Evolutionary conservation across 495 filamentous ascomycete species (phyloP).

Genomic region (Penicillium malachiteum): DNA sequence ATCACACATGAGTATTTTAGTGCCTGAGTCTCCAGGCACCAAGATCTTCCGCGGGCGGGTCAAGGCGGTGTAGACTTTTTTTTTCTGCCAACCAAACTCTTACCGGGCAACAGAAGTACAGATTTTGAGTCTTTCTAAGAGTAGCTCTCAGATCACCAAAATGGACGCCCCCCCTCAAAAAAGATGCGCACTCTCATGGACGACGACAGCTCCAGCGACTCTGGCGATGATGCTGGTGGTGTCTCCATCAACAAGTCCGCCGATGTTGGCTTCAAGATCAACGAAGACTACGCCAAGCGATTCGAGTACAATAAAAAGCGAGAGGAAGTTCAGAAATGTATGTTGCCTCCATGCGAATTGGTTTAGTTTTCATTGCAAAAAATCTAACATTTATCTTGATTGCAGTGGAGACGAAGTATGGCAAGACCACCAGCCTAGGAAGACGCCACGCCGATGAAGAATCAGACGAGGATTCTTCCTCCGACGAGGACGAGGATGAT

Average conservation of each 20-base stretch:
- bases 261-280: conserved; percentile 68
- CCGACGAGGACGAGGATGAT: conserved; percentile 85
- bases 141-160: conserved; percentile 2
- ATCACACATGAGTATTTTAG: no score
- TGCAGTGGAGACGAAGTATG: conserved; percentile 84
- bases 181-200: conserved; percentile 47
- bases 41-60: neutral
- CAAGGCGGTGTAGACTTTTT: conserved; percentile 32
- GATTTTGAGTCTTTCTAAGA: neutral
- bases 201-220: conserved; percentile 51
- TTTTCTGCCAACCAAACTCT: conserved; percentile 23
- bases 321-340: conserved; percentile 80
- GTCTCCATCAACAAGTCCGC: conserved; percentile 35
- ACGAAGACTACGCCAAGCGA: conserved; percentile 81
- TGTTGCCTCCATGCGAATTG: conserved; percentile 29
- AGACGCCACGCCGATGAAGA: conserved; percentile 31
- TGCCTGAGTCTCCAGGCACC: conserved; percentile 15
- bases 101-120: conserved; percentile 3
- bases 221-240: conserved; percentile 52
- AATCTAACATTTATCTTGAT: conserved; percentile 11
- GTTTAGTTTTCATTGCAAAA: neutral
- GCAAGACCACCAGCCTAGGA: conserved; percentile 43
- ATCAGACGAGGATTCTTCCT: conserved; percentile 55
- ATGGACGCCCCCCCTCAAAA: conserved; percentile 51
- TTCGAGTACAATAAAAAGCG: conserved; percentile 98